These are phyloP conservation scores for Filobasidium floriforme DNA, from an alignment of 768 basidiomycete genomes.

Conservation along the genomic window DNA sequence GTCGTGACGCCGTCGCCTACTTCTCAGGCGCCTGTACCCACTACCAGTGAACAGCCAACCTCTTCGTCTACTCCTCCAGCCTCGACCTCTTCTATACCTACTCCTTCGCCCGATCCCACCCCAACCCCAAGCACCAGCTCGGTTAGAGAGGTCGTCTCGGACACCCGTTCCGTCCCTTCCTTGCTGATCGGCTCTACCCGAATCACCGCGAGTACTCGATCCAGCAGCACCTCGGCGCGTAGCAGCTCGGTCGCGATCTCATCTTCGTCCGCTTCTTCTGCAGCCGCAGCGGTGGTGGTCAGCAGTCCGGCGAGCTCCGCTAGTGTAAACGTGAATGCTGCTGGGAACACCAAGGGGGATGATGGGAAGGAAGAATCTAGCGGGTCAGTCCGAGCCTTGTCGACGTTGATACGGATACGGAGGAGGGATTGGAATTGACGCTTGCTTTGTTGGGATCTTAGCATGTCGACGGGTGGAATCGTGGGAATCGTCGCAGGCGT, in stretches of 20 bases:
- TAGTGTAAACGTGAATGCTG: too few relatives aligned
- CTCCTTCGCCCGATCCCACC: not conserved
- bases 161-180: not conserved
- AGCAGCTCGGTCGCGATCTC: not conserved
- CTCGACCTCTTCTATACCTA: not conserved
- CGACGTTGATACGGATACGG: not conserved
- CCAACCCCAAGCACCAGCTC: too few relatives aligned
- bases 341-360: too few relatives aligned
- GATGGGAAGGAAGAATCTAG: too few relatives aligned
- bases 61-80: too few relatives aligned
- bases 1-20: not conserved
- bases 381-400: too few relatives aligned
- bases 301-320: too few relatives aligned
- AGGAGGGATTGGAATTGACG: not conserved
- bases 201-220: not conserved
- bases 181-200: not conserved
- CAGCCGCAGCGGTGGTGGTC: too few relatives aligned
- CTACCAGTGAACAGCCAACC: not conserved
- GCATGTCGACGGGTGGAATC: not conserved
- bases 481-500: not conserved
- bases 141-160: not conserved
- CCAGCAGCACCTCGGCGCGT: not conserved
- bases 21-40: not conserved
- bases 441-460: not conserved
- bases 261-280: not conserved